These are phyloP conservation scores for Trichoderma semiorbis DNA, from an alignment of 2,329 filamentous ascomycete species.

Conservation along the genomic window DNA sequence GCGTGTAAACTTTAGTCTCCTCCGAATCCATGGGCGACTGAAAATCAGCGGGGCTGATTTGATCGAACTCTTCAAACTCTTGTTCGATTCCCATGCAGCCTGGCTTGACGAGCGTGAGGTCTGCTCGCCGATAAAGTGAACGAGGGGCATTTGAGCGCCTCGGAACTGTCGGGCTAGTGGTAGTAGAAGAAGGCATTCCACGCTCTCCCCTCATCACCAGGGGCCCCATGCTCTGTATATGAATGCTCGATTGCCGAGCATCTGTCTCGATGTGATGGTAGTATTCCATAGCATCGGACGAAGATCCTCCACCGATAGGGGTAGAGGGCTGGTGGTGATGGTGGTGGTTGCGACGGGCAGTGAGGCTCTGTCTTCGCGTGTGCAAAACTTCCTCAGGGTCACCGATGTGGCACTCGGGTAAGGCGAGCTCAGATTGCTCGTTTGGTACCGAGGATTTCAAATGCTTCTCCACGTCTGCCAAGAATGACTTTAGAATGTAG, in stretches of 20 bases:
- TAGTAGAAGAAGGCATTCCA: not conserved
- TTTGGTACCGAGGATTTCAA: not conserved
- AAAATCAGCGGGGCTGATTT: not conserved
- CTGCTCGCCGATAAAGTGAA: not conserved
- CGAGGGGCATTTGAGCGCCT: not conserved
- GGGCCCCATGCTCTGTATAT: not conserved
- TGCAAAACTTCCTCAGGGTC: constrained; percentile 13
- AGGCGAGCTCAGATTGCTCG: not conserved
- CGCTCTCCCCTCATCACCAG: constrained; percentile 1
- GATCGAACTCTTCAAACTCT: not conserved
- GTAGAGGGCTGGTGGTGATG: constrained; percentile 8
- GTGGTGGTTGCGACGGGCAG: not conserved
- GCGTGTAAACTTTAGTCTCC: not conserved
- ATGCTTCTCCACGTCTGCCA: constrained; percentile 22
- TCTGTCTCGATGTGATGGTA: not conserved
- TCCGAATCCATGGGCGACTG: not conserved
- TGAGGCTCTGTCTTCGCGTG: constrained; percentile 8
- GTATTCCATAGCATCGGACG: constrained; percentile 3
- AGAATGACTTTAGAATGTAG: constrained; percentile 49
- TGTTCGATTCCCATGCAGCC: not conserved
- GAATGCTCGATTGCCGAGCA: not conserved
- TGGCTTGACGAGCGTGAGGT: not conserved
- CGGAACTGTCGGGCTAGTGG: not conserved
- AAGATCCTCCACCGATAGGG: not conserved
- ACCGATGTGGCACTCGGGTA: constrained; percentile 1